phyloP scores from a whole-genome alignment of 495 filamentous ascomycete species.

The Parathielavia hyrcaniae region DNA sequence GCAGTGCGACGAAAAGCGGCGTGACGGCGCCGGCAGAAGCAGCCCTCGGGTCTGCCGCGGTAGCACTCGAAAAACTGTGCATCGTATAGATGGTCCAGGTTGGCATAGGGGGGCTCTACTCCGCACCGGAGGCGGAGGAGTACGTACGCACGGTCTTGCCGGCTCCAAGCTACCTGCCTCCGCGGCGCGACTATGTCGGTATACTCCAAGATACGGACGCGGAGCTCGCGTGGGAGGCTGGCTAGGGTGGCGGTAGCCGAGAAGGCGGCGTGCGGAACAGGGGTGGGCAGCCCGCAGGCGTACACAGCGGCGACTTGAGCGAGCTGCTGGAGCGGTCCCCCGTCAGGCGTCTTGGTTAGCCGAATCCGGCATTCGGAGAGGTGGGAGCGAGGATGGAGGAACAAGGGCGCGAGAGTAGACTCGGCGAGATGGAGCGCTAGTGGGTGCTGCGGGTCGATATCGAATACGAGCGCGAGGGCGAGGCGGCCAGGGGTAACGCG shows the following conservation, averaged over 20 bases:
- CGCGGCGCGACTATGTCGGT: slow-evolving; percentile 16
- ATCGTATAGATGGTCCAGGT: background rate
- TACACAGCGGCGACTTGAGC: slow-evolving; percentile 4
- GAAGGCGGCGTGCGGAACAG: slow-evolving; percentile 8
- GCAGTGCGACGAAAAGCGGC: slow-evolving; percentile 4
- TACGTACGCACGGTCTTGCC: slow-evolving; percentile 9
- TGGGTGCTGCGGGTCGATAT: slow-evolving; percentile 8
- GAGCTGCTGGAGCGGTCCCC: slow-evolving; percentile 8
- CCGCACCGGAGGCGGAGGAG: background rate
- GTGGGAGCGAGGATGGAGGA: slow-evolving; percentile 6
- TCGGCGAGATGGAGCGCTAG: slow-evolving; percentile 2
- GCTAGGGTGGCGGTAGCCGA: slow-evolving; percentile 1
- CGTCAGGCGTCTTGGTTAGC: slow-evolving; percentile 4
- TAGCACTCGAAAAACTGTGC: slow-evolving; percentile 4
- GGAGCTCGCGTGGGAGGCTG: slow-evolving; percentile 16
- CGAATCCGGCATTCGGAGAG: slow-evolving; percentile 7
- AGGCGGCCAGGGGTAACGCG: slow-evolving; percentile 1
- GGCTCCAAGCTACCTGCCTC: slow-evolving; percentile 14
- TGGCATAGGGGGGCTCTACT: background rate
- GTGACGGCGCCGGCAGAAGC: slow-evolving; percentile 8
- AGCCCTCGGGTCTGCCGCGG: slow-evolving; percentile 3
- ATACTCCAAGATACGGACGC: slow-evolving; percentile 14
- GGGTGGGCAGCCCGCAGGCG: slow-evolving; percentile 3
- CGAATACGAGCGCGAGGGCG: slow-evolving; percentile 5
- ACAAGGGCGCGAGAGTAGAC: slow-evolving; percentile 3